Conservation (phyloP, 805 yeast species). For the Myxozyma nipponensis region DNA sequence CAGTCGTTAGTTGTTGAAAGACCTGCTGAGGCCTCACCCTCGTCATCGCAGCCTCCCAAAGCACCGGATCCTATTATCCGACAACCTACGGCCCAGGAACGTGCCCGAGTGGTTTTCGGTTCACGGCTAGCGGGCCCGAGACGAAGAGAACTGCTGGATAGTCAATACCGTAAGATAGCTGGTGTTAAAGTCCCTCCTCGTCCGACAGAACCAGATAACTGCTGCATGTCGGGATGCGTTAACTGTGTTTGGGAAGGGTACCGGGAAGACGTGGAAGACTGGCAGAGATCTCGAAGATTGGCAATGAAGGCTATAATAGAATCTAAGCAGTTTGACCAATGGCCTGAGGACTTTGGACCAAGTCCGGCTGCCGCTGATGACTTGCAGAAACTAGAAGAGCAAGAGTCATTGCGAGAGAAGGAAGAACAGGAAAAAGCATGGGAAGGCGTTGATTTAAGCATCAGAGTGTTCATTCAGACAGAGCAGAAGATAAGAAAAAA, state of each 20-base stretch:
- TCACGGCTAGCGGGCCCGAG: slow-evolving; percentile 24
- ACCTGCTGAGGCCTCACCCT: neutral
- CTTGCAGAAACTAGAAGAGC: slow-evolving; percentile 9
- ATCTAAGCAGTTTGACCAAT: slow-evolving; percentile 41
- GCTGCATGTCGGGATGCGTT: slow-evolving; percentile 96
- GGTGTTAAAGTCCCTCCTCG: slow-evolving; percentile 78
- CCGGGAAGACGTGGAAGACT: slow-evolving; percentile 80
- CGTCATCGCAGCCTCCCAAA: neutral
- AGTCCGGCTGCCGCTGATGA: slow-evolving; percentile 35
- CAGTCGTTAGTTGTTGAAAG: neutral
- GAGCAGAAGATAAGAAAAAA: slow-evolving; percentile 55
- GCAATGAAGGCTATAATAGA: slow-evolving; percentile 54
- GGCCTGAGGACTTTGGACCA: slow-evolving; percentile 69
- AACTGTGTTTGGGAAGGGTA: slow-evolving; percentile 96
- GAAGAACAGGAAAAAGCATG: slow-evolving; percentile 45
- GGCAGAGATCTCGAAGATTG: slow-evolving; percentile 57
- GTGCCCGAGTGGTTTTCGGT: slow-evolving; percentile 28
- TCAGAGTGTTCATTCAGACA: slow-evolving; percentile 77
- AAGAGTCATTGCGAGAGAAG: slow-evolving; percentile 9
- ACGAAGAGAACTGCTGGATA: slow-evolving; percentile 13
- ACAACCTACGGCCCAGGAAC: slow-evolving; percentile 19
- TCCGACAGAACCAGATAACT: slow-evolving; percentile 89
- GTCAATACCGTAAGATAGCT: slow-evolving; percentile 21
- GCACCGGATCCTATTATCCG: slow-evolving; percentile 5
- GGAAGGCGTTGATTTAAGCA: slow-evolving; percentile 66